A percentile compares a stretch with the other conserved stretches of the same genome.
Evolutionary conservation across 257 asterid genomes (phyloP).

Genomic region (Ajuga chamaepitys): DNA sequence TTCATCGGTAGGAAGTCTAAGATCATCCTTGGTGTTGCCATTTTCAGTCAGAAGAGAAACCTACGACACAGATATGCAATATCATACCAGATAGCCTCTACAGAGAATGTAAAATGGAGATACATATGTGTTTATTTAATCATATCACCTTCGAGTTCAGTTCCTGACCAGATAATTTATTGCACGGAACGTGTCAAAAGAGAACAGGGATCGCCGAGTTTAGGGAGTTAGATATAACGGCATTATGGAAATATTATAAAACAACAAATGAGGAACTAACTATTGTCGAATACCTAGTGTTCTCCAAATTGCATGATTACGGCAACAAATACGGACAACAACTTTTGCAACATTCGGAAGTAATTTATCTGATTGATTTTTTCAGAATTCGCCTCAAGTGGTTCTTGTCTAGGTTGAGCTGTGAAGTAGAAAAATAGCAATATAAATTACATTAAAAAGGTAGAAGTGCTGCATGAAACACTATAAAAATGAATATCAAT

Average conservation of each 20-base stretch:
- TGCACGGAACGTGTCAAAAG: background rate
- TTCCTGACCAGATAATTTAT: background rate
- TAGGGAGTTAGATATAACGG: background rate
- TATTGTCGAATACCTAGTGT: background rate
- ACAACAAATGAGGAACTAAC: background rate
- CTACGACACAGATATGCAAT: constrained; percentile 23
- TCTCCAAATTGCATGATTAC: background rate
- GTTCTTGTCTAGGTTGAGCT: too few species aligned
- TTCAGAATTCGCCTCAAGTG: too few species aligned
- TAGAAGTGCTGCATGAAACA: background rate
- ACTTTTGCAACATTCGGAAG: too few species aligned
- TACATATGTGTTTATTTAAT: background rate
- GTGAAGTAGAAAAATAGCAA: too few species aligned
- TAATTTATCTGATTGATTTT: too few species aligned
- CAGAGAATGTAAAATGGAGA: background rate
- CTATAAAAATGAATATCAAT: too few species aligned
- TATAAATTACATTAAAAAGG: too few species aligned
- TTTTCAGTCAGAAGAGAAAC: constrained; percentile 77
- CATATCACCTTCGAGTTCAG: background rate
- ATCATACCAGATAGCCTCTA: background rate
- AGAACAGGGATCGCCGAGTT: too few species aligned
- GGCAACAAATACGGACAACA: too few species aligned
- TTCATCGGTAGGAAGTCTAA: constrained; percentile 75
- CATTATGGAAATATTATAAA: background rate
- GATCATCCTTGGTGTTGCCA: constrained; percentile 72